Conservation (phyloP, 2,329 filamentous ascomycete species). For the Trichoderma afroharzianum region DNA sequence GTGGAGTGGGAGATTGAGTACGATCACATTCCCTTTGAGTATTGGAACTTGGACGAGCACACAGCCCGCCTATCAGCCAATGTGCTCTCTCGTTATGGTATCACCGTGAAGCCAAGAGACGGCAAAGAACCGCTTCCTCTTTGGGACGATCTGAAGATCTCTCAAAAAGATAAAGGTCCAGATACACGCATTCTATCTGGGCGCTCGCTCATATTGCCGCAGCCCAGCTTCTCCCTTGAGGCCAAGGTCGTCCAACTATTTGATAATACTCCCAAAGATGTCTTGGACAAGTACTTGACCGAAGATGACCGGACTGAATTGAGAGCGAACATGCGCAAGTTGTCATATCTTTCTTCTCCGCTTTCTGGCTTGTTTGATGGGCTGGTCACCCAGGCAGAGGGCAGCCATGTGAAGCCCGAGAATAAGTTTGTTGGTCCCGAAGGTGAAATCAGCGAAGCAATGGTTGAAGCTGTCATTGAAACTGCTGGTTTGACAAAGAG, state of each 20-base stretch:
- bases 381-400: background rate
- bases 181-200: background rate
- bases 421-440: background rate
- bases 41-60: background rate
- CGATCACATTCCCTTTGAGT: background rate
- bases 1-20: background rate
- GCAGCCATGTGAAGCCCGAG: background rate
- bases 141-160: background rate
- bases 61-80: background rate
- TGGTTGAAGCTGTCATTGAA: background rate
- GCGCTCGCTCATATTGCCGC: background rate
- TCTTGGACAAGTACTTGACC: background rate
- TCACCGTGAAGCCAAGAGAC: background rate
- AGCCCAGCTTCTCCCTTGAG: background rate
- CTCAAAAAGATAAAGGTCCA: background rate
- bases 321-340: background rate
- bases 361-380: background rate
- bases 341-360: background rate
- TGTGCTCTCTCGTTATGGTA: background rate
- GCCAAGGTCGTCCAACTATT: background rate
- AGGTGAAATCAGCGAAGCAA: background rate
- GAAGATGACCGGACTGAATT: background rate
- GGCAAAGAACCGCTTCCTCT: background rate
- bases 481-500: background rate
- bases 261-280: background rate